These are phyloP conservation scores for Plasmodium gallinaceum DNA, from an alignment of 169 alveolate genomes.

Conservation along the genomic window DNA sequence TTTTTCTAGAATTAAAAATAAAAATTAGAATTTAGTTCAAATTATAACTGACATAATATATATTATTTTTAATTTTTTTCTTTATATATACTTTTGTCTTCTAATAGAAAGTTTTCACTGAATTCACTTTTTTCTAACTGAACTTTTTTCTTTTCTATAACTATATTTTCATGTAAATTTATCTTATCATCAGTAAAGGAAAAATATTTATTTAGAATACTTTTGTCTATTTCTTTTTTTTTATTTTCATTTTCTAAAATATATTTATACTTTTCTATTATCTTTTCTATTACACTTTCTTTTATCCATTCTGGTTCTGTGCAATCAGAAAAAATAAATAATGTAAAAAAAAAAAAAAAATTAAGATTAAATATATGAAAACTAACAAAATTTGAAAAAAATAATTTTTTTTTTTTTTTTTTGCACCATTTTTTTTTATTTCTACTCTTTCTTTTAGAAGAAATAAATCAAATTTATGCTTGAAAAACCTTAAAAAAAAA, in stretches of 20 bases:
- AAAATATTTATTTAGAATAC: constrained; percentile 32
- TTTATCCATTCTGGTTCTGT: constrained; percentile 69
- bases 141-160: constrained; percentile 8
- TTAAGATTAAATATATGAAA: neutral
- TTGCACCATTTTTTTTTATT: constrained; percentile 29
- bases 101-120: neutral
- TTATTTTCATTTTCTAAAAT: constrained; percentile 3
- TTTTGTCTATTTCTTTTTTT: constrained; percentile 30
- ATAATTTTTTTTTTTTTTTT: neutral
- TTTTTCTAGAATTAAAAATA: neutral
- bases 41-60: neutral
- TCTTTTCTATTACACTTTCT: constrained; percentile 24
- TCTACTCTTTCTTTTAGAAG: constrained; percentile 29
- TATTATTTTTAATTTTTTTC: neutral
- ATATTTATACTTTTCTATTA: constrained; percentile 19
- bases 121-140: neutral
- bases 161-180: constrained; percentile 1
- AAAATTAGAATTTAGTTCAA: neutral
- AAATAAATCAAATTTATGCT: constrained; percentile 46
- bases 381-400: neutral
- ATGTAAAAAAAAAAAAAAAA: neutral
- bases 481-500: constrained; percentile 19
- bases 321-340: neutral
- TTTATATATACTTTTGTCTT: constrained; percentile 1
- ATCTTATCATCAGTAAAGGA: constrained; percentile 32